Percentiles rank a stretch among this genome's conserved stretches.
These are phyloP conservation scores for Niveomyces coronatus DNA, from an alignment of 2,329 filamentous ascomycete genomes.

Conservation along the genomic window DNA sequence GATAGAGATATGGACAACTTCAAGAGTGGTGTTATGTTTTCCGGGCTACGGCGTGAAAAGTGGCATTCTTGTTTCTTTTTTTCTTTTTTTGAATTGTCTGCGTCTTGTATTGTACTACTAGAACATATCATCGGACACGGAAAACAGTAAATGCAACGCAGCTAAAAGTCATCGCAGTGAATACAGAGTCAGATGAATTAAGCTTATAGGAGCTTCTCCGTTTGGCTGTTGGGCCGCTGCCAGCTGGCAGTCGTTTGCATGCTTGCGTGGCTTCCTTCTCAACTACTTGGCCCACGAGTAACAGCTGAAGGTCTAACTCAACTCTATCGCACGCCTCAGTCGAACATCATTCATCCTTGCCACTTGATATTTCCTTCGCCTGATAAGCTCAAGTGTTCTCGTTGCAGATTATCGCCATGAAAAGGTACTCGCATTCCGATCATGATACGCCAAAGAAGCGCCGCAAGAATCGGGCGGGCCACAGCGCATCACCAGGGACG, in stretches of 20 bases:
- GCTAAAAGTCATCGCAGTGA: neutral
- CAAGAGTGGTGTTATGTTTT: slow-evolving; percentile 11
- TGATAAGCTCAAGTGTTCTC: no score
- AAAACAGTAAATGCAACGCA: neutral
- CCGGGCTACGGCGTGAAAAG: slow-evolving; percentile 5
- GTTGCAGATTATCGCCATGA: neutral
- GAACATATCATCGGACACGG: slow-evolving; percentile 16
- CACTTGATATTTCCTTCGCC: no score
- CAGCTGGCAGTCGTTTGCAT: slow-evolving; percentile 4
- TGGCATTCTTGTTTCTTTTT: no score
- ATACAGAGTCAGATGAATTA: neutral
- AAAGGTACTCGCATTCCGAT: neutral
- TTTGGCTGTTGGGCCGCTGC: neutral
- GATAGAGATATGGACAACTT: slow-evolving; percentile 5
- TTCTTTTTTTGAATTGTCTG: slow-evolving; percentile 13
- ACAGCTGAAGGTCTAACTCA: no score
- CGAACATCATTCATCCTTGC: no score
- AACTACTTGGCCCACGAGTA: no score
- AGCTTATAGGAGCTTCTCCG: neutral
- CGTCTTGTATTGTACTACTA: slow-evolving; percentile 20
- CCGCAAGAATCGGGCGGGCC: neutral
- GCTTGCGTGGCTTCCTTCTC: neutral
- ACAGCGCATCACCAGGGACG: neutral
- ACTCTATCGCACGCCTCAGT: no score
- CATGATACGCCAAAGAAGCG: slow-evolving; percentile 1